These are phyloP conservation scores for Sporothrix luriei DNA, from an alignment of 2,329 filamentous ascomycete genomes.

Conservation along the genomic window DNA sequence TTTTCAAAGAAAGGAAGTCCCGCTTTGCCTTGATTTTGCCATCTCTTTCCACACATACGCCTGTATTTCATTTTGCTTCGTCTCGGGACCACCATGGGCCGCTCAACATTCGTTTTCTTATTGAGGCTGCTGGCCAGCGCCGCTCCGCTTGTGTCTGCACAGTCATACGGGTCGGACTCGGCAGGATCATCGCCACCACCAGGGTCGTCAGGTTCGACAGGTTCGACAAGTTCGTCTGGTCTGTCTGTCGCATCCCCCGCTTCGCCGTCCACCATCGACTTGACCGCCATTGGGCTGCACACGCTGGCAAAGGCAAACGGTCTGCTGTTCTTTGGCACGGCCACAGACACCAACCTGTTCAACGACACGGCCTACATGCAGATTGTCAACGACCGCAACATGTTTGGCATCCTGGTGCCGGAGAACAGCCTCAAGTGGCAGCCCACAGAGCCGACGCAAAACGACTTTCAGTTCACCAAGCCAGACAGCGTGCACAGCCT, in stretches of 20 bases:
- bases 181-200: neutral
- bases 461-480: slow-evolving; percentile 56
- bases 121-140: slow-evolving; percentile 32
- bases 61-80: neutral
- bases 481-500: slow-evolving; percentile 49
- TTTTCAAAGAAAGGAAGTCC: neutral
- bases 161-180: slow-evolving; percentile 14
- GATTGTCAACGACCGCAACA: slow-evolving; percentile 53
- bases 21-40: neutral
- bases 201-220: neutral
- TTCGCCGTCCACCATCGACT: neutral
- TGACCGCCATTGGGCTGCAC: slow-evolving; percentile 44
- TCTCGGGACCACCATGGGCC: slow-evolving; percentile 5
- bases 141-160: slow-evolving; percentile 27
- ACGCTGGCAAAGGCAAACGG: slow-evolving; percentile 52
- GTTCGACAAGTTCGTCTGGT: neutral
- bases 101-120: slow-evolving; percentile 7
- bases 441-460: slow-evolving; percentile 55
- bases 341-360: slow-evolving; percentile 57
- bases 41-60: too few relatives aligned
- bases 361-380: slow-evolving; percentile 52
- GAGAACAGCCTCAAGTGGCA: slow-evolving; percentile 61
- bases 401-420: slow-evolving; percentile 62
- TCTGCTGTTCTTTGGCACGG: slow-evolving; percentile 59
- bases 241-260: neutral